A percentile compares a stretch with the other conserved stretches of the same genome.
Conservation (phyloP, 306 rosid species). For the Prunus persica region DNA sequence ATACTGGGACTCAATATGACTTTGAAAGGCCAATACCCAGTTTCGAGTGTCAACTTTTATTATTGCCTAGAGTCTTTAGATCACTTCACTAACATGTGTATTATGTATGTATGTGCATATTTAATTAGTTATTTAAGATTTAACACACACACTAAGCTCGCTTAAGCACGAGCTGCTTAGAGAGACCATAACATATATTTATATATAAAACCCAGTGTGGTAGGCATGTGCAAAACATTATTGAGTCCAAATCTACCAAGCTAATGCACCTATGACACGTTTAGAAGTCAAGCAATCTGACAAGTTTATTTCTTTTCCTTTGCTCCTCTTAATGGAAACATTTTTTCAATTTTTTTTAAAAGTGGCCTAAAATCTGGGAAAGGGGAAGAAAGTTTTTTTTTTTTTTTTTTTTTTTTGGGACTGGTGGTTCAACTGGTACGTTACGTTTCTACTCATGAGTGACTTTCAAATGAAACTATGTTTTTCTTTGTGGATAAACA, state of each 20-base stretch:
- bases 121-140: neutral
- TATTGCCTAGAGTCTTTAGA: neutral
- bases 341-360: neutral
- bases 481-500: neutral
- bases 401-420: no score
- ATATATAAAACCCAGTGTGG: neutral
- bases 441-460: neutral
- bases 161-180: neutral
- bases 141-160: neutral
- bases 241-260: neutral
- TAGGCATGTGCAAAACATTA: conserved; percentile 2
- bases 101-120: neutral
- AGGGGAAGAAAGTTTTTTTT: no score
- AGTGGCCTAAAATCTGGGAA: neutral
- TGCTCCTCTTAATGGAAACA: neutral
- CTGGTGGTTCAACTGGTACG: neutral
- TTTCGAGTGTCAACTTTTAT: neutral
- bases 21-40: no score
- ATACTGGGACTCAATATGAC: no score
- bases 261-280: neutral
- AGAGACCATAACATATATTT: neutral
- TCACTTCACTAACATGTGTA: neutral
- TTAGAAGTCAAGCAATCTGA: conserved; percentile 4
- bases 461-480: neutral
- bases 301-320: neutral